phyloP scores from a whole-genome alignment of 495 filamentous ascomycete genomes.

The Aspergillus kassunensis region DNA sequence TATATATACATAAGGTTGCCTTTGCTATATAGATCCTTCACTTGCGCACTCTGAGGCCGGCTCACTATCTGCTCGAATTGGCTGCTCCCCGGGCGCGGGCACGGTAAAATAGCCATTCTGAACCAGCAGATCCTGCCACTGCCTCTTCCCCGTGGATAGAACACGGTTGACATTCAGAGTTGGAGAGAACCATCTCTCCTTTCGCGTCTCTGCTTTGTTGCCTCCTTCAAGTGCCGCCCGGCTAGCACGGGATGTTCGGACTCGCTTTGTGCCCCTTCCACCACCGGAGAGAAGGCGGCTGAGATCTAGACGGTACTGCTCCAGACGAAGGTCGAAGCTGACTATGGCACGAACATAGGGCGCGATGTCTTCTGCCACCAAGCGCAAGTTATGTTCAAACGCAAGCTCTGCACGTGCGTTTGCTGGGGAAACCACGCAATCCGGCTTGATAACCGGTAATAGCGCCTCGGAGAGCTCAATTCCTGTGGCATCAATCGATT shows the following conservation, averaged over 20 bases:
- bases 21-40: conserved; percentile 10
- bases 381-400: conserved; percentile 63
- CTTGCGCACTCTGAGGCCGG: conserved; percentile 11
- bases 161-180: conserved; percentile 60
- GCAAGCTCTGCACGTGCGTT: conserved; percentile 49
- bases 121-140: conserved; percentile 54
- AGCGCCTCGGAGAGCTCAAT: conserved; percentile 30
- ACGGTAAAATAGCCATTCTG: conserved; percentile 33
- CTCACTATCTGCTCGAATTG: conserved; percentile 3
- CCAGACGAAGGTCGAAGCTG: conserved; percentile 64
- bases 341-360: conserved; percentile 82
- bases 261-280: conserved; percentile 53
- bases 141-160: conserved; percentile 60
- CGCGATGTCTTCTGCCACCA: conserved; percentile 70
- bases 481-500: conserved; percentile 10
- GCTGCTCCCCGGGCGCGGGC: not conserved
- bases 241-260: conserved; percentile 73
- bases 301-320: conserved; percentile 59
- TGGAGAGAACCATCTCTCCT: conserved; percentile 75
- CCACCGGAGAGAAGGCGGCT: conserved; percentile 58
- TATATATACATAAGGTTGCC: not conserved
- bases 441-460: conserved; percentile 33
- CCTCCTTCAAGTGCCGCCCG: conserved; percentile 82
- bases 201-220: conserved; percentile 62
- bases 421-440: conserved; percentile 22